phyloP scores from a whole-genome alignment of 192 early-diverging fungal species.

The Globomyces pollinis-pini region DNA sequence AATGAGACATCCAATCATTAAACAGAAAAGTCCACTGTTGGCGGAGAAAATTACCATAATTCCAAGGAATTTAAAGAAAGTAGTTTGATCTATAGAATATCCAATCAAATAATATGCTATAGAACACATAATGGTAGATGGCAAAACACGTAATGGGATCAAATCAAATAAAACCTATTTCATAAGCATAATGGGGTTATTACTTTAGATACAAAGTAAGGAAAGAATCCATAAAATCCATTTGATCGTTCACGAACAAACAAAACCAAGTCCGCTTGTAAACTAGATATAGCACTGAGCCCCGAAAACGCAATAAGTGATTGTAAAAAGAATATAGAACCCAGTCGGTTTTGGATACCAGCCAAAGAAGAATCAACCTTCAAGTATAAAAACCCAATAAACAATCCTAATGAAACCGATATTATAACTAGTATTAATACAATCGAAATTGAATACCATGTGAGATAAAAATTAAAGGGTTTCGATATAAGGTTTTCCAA shows the following conservation, averaged over 20 bases:
- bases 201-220: constrained; percentile 46
- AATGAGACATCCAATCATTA: constrained; percentile 50
- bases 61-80: constrained; percentile 53
- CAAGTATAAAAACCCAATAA: constrained; percentile 65
- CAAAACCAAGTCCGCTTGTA: constrained; percentile 32
- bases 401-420: constrained; percentile 44
- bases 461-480: constrained; percentile 48
- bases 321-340: constrained; percentile 61
- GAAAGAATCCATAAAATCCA: constrained; percentile 36
- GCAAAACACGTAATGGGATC: constrained; percentile 60
- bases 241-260: constrained; percentile 42
- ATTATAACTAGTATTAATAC: too few relatives aligned
- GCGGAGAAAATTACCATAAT: constrained; percentile 59
- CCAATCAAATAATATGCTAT: constrained; percentile 69
- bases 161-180: constrained; percentile 56
- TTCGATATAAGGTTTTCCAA: constrained; percentile 33
- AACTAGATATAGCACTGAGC: constrained; percentile 52
- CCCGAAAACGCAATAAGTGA: constrained; percentile 63
- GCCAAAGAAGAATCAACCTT: constrained; percentile 43
- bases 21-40: constrained; percentile 51
- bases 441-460: too few relatives aligned
- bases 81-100: constrained; percentile 20
- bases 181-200: too few relatives aligned
- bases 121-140: constrained; percentile 53
- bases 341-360: constrained; percentile 71